These are phyloP conservation scores for Neofusicoccum laricinum DNA, from an alignment of 2,329 filamentous ascomycete genomes.

Conservation along the genomic window DNA sequence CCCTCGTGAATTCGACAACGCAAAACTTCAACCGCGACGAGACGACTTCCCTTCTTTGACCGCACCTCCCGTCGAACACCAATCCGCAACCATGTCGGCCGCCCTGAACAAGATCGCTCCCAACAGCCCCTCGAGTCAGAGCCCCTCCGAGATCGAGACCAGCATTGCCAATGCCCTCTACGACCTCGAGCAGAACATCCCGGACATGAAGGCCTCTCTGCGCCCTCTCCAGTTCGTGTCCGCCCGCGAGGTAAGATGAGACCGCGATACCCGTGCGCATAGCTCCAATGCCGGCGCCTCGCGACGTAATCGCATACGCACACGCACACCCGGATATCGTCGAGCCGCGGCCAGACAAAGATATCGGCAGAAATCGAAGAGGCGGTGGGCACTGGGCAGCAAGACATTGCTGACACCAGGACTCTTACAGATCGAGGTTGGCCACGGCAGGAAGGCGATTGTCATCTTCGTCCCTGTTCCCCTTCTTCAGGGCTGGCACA, in stretches of 20 bases:
- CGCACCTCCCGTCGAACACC: constrained; percentile 13
- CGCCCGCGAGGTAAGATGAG: constrained; percentile 92
- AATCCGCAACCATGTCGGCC: constrained; percentile 42
- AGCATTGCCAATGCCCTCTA: constrained; percentile 95
- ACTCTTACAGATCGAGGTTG: constrained; percentile 90
- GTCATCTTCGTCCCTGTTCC: constrained; percentile 99
- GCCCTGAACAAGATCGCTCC: constrained; percentile 96
- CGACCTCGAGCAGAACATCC: constrained; percentile 99
- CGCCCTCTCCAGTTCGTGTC: constrained; percentile 98
- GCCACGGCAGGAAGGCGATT: constrained; percentile 99
- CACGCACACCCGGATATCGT: background rate
- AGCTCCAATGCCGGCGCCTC: background rate
- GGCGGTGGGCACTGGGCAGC: constrained; percentile 57
- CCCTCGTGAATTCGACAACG: constrained; percentile 6
- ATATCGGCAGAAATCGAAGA: constrained; percentile 40
- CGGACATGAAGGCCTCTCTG: constrained; percentile 94
- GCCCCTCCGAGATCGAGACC: constrained; percentile 95
- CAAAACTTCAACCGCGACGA: constrained; percentile 16
- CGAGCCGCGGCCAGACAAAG: constrained; percentile 14
- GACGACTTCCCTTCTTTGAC: constrained; percentile 6
- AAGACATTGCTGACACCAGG: constrained; percentile 53
- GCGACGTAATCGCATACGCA: background rate
- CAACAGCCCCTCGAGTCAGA: constrained; percentile 84
- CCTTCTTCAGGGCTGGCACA: constrained; percentile 97
- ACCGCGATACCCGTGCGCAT: constrained; percentile 22